Evolutionary conservation across 2,329 filamentous ascomycete genomes (phyloP).

Genomic region (Neophaeococcomyces aloes): DNA sequence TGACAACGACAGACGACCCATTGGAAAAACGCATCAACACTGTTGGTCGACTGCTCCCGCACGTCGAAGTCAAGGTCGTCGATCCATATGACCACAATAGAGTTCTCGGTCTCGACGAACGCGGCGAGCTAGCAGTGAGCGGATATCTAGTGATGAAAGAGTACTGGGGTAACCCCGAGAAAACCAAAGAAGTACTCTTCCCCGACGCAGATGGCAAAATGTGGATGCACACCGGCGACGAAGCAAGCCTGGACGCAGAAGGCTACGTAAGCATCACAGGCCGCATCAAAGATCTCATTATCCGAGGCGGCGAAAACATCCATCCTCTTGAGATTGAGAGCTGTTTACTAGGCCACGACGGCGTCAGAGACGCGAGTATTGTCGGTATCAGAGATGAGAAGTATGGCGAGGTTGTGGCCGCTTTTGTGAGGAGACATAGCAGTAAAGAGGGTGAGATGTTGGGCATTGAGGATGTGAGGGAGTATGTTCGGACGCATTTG

Average conservation of each 20-base stretch:
- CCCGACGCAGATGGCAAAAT: constrained; percentile 37
- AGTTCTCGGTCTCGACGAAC: constrained; percentile 53
- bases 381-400: constrained; percentile 72
- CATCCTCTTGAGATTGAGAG: constrained; percentile 90
- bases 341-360: constrained; percentile 62
- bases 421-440: constrained; percentile 57
- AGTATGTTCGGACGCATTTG: constrained; percentile 61
- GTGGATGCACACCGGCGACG: constrained; percentile 92
- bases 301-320: constrained; percentile 90
- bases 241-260: constrained; percentile 63
- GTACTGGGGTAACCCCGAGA: constrained; percentile 67
- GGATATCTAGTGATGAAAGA: constrained; percentile 87
- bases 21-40: constrained; percentile 60
- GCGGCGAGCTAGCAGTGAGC: constrained; percentile 70
- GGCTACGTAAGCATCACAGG: constrained; percentile 72
- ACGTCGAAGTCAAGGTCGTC: constrained; percentile 72
- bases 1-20: constrained; percentile 71
- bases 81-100: constrained; percentile 55
- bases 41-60: constrained; percentile 73
- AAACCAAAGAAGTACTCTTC: constrained; percentile 57
- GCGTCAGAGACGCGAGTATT: constrained; percentile 65
- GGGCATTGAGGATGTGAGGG: constrained; percentile 49
- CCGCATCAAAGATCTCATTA: constrained; percentile 73
- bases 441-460: constrained; percentile 28
- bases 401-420: constrained; percentile 79